These are phyloP conservation scores for Phytopythium chamaehyphon DNA, from an alignment of 352 stramenopile genomes.

Conservation along the genomic window DNA sequence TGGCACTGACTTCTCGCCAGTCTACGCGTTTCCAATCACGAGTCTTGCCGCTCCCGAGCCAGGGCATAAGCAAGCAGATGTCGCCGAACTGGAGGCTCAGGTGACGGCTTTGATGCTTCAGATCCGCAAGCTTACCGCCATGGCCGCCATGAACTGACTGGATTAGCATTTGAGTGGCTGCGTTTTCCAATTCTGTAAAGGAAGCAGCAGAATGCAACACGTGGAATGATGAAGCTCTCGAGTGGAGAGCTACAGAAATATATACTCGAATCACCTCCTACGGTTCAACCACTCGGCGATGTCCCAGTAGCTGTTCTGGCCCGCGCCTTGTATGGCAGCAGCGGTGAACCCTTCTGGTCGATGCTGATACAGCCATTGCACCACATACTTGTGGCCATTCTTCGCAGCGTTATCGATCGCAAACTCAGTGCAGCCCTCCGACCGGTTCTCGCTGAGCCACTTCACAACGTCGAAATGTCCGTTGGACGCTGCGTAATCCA, in stretches of 20 bases:
- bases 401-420: neutral
- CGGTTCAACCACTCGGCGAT: slow-evolving; percentile 2
- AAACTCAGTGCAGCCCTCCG: neutral
- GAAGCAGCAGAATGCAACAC: neutral
- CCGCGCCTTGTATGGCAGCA: neutral
- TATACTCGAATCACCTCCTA: neutral
- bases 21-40: neutral
- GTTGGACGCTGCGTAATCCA: neutral
- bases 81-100: slow-evolving; percentile 1
- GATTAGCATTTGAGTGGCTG: too few species aligned
- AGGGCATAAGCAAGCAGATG: neutral
- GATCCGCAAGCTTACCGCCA: neutral
- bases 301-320: slow-evolving; percentile 3
- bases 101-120: neutral
- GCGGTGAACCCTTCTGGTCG: neutral
- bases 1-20: neutral
- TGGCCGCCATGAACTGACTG: neutral
- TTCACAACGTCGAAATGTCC: slow-evolving; percentile 12
- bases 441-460: slow-evolving; percentile 3
- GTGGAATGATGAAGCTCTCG: too few species aligned
- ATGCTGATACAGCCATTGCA: neutral
- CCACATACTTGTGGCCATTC: neutral
- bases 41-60: neutral
- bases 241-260: too few species aligned
- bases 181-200: too few species aligned